Evolutionary conservation across 164 flowering plant genomes (phyloP).

Genomic region (Hamamelis virginiana): DNA sequence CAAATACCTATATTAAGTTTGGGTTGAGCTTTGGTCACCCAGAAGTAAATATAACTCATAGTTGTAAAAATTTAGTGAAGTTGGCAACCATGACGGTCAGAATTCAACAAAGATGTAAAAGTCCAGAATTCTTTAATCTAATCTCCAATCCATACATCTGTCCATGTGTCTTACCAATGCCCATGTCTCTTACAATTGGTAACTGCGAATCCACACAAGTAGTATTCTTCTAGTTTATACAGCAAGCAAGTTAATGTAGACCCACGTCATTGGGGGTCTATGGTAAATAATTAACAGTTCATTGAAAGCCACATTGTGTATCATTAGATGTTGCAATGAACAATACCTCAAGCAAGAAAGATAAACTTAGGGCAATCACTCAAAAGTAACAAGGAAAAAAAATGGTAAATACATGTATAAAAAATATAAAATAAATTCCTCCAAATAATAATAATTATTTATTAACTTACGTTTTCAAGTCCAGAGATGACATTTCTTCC

Average conservation of each 20-base stretch:
- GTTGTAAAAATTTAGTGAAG: no score
- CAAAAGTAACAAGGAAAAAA: background rate
- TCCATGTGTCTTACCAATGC: background rate
- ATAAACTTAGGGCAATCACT: background rate
- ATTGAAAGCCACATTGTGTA: background rate
- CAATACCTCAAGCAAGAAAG: background rate
- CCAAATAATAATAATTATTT: background rate
- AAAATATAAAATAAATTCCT: background rate
- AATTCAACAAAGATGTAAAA: background rate
- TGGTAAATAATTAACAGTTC: background rate
- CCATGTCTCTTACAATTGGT: background rate
- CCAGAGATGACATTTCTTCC: slow-evolving; percentile 67
- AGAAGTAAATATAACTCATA: background rate
- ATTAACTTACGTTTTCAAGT: slow-evolving; percentile 48
- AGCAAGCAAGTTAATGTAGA: background rate
- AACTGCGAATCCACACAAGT: background rate
- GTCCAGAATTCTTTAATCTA: background rate
- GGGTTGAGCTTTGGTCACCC: background rate
- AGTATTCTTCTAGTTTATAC: background rate
- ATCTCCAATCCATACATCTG: background rate
- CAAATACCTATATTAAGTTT: background rate
- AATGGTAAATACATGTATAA: no score
- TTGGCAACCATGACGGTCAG: background rate
- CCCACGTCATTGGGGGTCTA: background rate
- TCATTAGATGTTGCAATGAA: background rate